Evolutionary conservation across 2,329 filamentous ascomycete genomes (phyloP).

Genomic region (Penicillium griseofulvum): DNA sequence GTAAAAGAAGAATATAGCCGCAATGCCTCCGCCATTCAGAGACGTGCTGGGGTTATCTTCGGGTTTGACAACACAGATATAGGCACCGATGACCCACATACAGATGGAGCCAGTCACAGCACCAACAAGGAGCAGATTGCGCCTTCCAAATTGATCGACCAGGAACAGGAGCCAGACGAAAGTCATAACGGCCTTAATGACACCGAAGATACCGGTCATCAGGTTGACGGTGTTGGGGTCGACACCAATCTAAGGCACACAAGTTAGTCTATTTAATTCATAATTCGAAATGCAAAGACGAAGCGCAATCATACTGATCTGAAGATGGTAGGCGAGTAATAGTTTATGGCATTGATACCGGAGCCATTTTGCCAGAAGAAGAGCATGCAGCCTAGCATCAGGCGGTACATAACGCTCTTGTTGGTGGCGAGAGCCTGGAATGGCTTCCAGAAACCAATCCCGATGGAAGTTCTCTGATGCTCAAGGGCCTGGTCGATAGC

Average conservation of each 20-base stretch:
- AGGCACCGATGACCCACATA: conserved; percentile 35
- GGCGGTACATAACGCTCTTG: conserved; percentile 64
- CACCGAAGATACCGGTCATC: conserved; percentile 73
- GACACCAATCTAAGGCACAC: conserved; percentile 51
- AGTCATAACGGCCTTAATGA: conserved; percentile 68
- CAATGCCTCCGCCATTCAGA: conserved; percentile 34
- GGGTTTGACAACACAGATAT: conserved; percentile 35
- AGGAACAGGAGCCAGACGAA: conserved; percentile 67
- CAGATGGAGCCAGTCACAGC: conserved; percentile 54
- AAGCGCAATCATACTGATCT: conserved; percentile 19
- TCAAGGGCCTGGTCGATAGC: conserved; percentile 69
- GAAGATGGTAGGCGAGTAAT: conserved; percentile 69
- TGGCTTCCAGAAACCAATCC: conserved; percentile 71
- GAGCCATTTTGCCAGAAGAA: conserved; percentile 77
- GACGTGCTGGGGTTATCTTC: conserved; percentile 23
- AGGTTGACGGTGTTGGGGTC: conserved; percentile 56
- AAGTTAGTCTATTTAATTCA: conserved; percentile 3
- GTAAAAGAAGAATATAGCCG: conserved; percentile 65
- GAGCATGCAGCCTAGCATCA: conserved; percentile 70
- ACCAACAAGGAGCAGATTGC: conserved; percentile 64
- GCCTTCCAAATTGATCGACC: conserved; percentile 62
- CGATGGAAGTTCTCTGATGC: conserved; percentile 59
- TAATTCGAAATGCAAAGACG: neutral
- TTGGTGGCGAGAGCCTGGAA: conserved; percentile 57
- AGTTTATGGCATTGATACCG: conserved; percentile 80